These are phyloP conservation scores for Trametes versicolor DNA, from an alignment of 1,284 basidiomycete genomes.

Conservation along the genomic window DNA sequence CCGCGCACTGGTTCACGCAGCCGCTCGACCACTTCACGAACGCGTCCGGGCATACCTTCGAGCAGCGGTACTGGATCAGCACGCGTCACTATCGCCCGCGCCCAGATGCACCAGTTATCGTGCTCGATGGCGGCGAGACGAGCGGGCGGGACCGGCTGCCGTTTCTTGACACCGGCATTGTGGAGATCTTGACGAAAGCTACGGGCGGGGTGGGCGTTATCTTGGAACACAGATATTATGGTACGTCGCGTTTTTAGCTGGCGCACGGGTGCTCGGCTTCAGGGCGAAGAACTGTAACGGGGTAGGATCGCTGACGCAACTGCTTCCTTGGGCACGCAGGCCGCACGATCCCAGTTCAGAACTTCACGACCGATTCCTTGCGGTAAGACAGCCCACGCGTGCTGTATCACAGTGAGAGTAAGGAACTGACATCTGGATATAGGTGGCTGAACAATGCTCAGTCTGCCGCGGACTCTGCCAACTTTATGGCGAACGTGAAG, in stretches of 20 bases:
- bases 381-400: constrained; percentile 50
- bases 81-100: constrained; percentile 82
- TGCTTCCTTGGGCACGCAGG: constrained; percentile 59
- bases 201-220: constrained; percentile 90
- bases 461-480: constrained; percentile 90
- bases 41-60: constrained; percentile 56
- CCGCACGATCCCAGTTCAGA: constrained; percentile 79
- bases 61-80: constrained; percentile 91
- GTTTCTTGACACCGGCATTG: constrained; percentile 86
- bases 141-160: constrained; percentile 75
- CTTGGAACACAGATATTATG: constrained; percentile 79
- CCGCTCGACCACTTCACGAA: constrained; percentile 82
- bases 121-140: constrained; percentile 89
- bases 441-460: constrained; percentile 92
- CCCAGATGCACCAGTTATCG: constrained; percentile 79
- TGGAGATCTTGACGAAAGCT: constrained; percentile 84
- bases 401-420: no score
- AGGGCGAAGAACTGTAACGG: not conserved
- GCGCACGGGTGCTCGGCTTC: no score
- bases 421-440: not conserved
- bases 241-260: constrained; percentile 8
- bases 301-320: not conserved
- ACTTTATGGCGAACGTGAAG: constrained; percentile 87
- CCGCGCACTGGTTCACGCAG: constrained; percentile 79
- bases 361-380: constrained; percentile 84